Percentiles rank a stretch among this genome's conserved stretches.
Conservation (phyloP, 2,329 filamentous ascomycete species). For the Ceratocystis ficicola region DNA sequence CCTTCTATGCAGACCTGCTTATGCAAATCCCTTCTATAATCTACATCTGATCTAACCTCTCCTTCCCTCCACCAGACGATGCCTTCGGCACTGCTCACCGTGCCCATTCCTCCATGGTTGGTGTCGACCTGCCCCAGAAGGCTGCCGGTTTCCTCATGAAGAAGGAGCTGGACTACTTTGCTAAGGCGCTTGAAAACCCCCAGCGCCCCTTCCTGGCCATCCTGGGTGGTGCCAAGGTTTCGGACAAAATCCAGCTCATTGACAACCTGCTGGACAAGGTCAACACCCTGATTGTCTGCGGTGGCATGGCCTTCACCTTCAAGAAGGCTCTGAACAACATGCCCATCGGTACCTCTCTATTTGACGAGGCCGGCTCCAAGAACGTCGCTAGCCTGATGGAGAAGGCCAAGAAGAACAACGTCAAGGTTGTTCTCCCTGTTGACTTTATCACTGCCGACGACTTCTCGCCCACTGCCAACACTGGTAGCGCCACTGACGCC, state of each 20-base stretch:
- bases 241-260: conserved; percentile 98
- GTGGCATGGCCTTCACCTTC: conserved; percentile 98
- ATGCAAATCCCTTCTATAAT: background rate
- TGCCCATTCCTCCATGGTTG: conserved; percentile 98
- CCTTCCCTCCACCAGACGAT: conserved; percentile 37
- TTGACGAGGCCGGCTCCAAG: conserved; percentile 88
- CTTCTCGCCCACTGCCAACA: conserved; percentile 74
- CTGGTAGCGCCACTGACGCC: conserved; percentile 69
- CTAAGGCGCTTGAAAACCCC: conserved; percentile 84
- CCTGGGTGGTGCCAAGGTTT: conserved; percentile 94
- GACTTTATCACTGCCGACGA: conserved; percentile 97
- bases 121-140: conserved; percentile 88
- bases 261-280: conserved; percentile 98
- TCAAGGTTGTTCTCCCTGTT: conserved; percentile 85
- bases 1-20: background rate
- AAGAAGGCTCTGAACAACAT: conserved; percentile 95
- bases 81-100: conserved; percentile 97
- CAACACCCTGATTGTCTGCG: conserved; percentile 90
- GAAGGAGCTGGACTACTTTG: conserved; percentile 99
- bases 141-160: conserved; percentile 98
- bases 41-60: background rate
- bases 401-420: conserved; percentile 93
- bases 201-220: conserved; percentile 96
- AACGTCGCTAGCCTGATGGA: conserved; percentile 76
- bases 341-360: conserved; percentile 80